These are phyloP conservation scores for Metschnikowia baotianmanensis DNA, from an alignment of 805 yeast species.

Conservation along the genomic window DNA sequence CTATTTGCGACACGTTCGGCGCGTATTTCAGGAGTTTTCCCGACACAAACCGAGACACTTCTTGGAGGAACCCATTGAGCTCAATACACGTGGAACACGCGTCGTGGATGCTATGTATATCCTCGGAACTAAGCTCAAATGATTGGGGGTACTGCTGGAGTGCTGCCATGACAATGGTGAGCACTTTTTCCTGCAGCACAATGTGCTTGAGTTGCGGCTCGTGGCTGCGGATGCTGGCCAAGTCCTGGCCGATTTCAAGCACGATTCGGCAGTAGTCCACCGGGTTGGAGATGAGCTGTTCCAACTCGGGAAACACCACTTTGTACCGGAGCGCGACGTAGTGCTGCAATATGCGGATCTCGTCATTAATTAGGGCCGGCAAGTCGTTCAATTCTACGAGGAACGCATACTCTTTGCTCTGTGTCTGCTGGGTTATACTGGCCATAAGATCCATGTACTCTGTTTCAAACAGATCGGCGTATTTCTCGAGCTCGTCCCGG, in stretches of 20 bases:
- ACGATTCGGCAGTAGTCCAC: constrained; percentile 58
- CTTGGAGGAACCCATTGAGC: constrained; percentile 41
- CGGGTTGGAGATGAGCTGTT: constrained; percentile 58
- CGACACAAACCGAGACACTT: constrained; percentile 55
- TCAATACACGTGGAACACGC: constrained; percentile 49
- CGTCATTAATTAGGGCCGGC: constrained; percentile 53
- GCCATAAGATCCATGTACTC: constrained; percentile 34
- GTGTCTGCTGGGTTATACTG: constrained; percentile 27
- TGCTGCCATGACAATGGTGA: constrained; percentile 74
- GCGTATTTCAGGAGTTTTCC: constrained; percentile 58
- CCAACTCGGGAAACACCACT: constrained; percentile 70
- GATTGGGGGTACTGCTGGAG: constrained; percentile 36
- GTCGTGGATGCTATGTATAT: constrained; percentile 36
- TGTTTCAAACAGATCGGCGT: constrained; percentile 24
- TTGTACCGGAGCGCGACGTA: constrained; percentile 53
- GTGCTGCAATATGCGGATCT: constrained; percentile 48
- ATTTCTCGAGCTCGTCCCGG: constrained; percentile 20
- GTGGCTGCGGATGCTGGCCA: constrained; percentile 27
- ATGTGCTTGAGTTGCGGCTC: constrained; percentile 39
- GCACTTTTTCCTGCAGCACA: constrained; percentile 60
- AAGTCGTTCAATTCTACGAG: constrained; percentile 53
- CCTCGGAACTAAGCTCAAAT: constrained; percentile 22
- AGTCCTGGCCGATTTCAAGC: constrained; percentile 48
- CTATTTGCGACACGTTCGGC: constrained; percentile 72
- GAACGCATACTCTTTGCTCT: constrained; percentile 44